Percentiles rank a stretch among this genome's conserved stretches.
Evolutionary conservation across 1,284 basidiomycete species (phyloP).

Genomic region (Sporisorium exsertum): DNA sequence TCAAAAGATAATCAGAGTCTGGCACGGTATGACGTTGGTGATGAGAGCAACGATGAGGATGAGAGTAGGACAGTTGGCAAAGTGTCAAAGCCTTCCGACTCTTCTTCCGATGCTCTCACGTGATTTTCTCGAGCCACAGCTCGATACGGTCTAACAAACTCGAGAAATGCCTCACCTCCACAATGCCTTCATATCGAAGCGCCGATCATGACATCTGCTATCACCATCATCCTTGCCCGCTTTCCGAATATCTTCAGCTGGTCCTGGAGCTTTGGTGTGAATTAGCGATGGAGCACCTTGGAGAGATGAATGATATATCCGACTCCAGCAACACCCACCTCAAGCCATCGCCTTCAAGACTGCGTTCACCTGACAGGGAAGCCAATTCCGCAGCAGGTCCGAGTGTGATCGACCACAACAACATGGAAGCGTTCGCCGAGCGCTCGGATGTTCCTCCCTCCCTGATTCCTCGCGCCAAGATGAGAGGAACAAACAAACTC

Average conservation of each 20-base stretch:
- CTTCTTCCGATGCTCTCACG: constrained; percentile 36
- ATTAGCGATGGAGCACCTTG: not conserved
- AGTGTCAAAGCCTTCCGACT: constrained; percentile 17
- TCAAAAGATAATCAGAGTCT: no score
- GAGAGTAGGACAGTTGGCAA: constrained; percentile 8
- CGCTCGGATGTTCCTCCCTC: not conserved
- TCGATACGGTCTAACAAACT: constrained; percentile 20
- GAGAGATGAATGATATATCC: not conserved
- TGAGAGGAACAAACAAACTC: constrained; percentile 2
- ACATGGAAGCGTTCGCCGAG: not conserved
- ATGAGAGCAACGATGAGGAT: not conserved
- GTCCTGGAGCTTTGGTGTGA: not conserved
- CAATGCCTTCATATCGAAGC: not conserved
- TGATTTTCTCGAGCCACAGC: no score
- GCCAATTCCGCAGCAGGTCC: not conserved
- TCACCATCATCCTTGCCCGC: constrained; percentile 4
- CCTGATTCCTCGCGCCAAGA: not conserved
- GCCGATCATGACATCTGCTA: not conserved
- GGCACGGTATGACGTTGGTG: no score
- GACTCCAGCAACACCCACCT: not conserved
- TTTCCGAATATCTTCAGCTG: not conserved
- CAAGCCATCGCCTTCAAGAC: not conserved
- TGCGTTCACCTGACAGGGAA: not conserved
- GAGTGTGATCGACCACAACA: not conserved
- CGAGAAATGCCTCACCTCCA: constrained; percentile 7